Conservation (phyloP, 441 rosid species). For the Sinapis alba region DNA sequence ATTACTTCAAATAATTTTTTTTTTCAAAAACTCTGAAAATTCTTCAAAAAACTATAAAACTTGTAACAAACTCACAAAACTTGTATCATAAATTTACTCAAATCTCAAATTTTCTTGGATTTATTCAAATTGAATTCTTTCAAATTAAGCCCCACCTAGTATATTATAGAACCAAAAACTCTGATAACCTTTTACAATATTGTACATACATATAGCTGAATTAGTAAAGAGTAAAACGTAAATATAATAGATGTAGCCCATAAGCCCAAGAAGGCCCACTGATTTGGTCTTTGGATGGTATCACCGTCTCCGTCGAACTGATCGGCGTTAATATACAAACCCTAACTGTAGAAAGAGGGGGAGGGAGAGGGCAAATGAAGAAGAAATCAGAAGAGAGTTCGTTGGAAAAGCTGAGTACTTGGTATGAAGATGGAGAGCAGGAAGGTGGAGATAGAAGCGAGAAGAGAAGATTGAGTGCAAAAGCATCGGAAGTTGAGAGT, state of each 20-base stretch:
- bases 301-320: background rate
- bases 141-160: too few relatives aligned
- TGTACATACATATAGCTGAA: background rate
- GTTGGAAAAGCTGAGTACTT: constrained; percentile 83
- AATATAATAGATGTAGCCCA: background rate
- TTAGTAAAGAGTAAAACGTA: background rate
- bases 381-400: constrained; percentile 92
- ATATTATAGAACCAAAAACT: too few relatives aligned
- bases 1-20: too few relatives aligned
- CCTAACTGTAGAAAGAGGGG: constrained; percentile 15
- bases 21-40: too few relatives aligned
- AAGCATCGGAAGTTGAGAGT: constrained; percentile 58
- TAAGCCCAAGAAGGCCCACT: background rate
- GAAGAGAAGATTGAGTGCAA: constrained; percentile 57
- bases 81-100: too few relatives aligned
- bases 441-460: constrained; percentile 84
- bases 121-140: too few relatives aligned
- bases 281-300: background rate
- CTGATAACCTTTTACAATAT: too few relatives aligned
- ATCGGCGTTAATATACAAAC: constrained; percentile 4
- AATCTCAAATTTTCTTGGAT: too few relatives aligned
- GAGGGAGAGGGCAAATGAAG: constrained; percentile 44
- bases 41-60: too few relatives aligned
- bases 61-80: too few relatives aligned
- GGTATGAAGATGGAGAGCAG: constrained; percentile 91